phyloP scores from a whole-genome alignment of 805 yeast genomes.

The Kuraishia hungarica region DNA sequence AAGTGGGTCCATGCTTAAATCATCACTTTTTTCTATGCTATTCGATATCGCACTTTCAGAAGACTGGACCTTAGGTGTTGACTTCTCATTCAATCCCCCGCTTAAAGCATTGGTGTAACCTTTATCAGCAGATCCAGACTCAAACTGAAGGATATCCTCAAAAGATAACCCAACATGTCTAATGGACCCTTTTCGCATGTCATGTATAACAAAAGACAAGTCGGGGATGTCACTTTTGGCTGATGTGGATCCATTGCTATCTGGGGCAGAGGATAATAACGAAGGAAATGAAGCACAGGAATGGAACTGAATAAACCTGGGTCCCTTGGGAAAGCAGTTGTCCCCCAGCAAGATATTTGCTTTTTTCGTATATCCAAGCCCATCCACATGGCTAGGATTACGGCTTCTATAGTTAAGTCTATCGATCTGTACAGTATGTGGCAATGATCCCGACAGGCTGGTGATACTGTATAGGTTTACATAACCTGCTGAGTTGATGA shows the following conservation, averaged over 20 bases:
- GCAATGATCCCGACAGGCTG: conserved; percentile 31
- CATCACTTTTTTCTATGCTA: not conserved
- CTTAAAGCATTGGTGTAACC: not conserved
- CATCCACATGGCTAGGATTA: not conserved
- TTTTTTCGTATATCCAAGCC: not conserved
- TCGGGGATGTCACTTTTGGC: conserved; percentile 9
- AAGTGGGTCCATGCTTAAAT: not conserved
- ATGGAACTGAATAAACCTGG: conserved; percentile 14
- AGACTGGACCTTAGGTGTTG: not conserved
- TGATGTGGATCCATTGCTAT: not conserved
- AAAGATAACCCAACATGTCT: conserved; percentile 24
- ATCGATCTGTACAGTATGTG: conserved; percentile 11
- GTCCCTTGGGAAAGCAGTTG: conserved; percentile 22
- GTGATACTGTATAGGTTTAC: conserved; percentile 37
- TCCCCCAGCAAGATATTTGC: conserved; percentile 12
- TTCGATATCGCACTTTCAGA: too few species aligned
- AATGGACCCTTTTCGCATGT: conserved; percentile 25
- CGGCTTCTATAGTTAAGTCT: not conserved
- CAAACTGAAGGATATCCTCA: conserved; percentile 19
- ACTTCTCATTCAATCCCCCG: not conserved
- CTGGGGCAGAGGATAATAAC: not conserved
- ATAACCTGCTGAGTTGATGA: conserved; percentile 31
- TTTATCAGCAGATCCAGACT: conserved; percentile 1
- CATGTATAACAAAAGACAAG: conserved; percentile 37
- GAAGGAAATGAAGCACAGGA: not conserved